Evolutionary conservation across 192 early-diverging fungal species (phyloP).

Genomic region (Umbelopsis isabellina): DNA sequence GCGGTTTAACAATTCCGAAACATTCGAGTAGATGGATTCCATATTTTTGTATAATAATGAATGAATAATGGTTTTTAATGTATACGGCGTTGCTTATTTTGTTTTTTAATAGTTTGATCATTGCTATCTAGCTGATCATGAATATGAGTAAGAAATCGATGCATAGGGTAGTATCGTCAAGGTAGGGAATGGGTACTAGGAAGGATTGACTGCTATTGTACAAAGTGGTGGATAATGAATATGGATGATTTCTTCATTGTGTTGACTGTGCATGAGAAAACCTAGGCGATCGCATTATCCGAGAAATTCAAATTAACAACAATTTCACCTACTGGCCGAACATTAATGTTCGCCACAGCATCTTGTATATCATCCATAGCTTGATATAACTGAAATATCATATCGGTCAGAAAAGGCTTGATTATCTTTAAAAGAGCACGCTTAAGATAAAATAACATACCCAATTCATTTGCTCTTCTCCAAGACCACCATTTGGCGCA

Average conservation of each 20-base stretch:
- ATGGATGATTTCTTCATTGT: not conserved
- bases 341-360: conserved; percentile 34
- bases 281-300: conserved; percentile 4
- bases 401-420: not conserved
- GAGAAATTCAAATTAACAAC: conserved; percentile 39
- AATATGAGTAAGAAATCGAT: conserved; percentile 19
- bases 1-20: not conserved
- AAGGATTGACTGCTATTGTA: not conserved
- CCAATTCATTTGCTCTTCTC: conserved; percentile 26
- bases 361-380: conserved; percentile 37
- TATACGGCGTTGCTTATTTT: too few species aligned
- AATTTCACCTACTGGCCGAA: conserved; percentile 41
- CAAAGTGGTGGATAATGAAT: not conserved
- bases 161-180: not conserved
- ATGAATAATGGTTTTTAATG: too few species aligned
- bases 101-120: too few species aligned
- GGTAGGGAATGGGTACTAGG: not conserved
- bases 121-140: conserved; percentile 10
- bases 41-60: too few species aligned
- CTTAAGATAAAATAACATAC: not conserved
- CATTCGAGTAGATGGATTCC: too few species aligned
- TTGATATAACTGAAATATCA: conserved; percentile 27
- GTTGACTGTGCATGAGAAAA: not conserved
- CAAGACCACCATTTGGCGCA: conserved; percentile 27
- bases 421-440: not conserved